These are phyloP conservation scores for Pseudozyma sp. DNA, from an alignment of 1,284 basidiomycete species.

Conservation along the genomic window DNA sequence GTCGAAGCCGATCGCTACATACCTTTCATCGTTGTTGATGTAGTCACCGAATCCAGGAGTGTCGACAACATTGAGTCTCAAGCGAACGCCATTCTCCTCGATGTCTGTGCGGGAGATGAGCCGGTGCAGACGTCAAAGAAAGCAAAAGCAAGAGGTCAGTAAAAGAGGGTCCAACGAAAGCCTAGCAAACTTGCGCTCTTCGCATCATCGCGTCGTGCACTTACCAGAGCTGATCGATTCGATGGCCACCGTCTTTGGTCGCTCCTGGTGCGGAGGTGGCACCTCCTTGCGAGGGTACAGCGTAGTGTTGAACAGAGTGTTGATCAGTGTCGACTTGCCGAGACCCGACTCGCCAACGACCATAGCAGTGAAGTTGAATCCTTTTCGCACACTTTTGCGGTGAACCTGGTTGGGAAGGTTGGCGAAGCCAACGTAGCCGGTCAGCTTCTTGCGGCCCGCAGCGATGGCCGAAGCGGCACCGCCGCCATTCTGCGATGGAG, in stretches of 20 bases:
- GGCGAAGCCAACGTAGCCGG: slow-evolving; percentile 67
- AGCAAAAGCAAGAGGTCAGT: neutral
- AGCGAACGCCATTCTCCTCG: slow-evolving; percentile 68
- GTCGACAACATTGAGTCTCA: slow-evolving; percentile 67
- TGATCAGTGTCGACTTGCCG: slow-evolving; percentile 68
- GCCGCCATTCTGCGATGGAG: slow-evolving; percentile 13
- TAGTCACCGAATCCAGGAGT: slow-evolving; percentile 68
- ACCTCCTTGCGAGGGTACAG: slow-evolving; percentile 67
- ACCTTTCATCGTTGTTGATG: slow-evolving; percentile 67
- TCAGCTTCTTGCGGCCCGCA: slow-evolving; percentile 59
- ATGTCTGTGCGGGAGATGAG: slow-evolving; percentile 50
- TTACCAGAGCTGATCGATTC: slow-evolving; percentile 67
- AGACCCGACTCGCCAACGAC: slow-evolving; percentile 68
- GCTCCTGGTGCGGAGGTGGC: slow-evolving; percentile 59
- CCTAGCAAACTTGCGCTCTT: neutral
- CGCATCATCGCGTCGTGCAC: slow-evolving; percentile 8
- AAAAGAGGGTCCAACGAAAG: neutral
- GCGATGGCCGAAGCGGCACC: slow-evolving; percentile 14
- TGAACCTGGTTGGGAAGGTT: slow-evolving; percentile 68
- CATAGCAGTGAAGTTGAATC: slow-evolving; percentile 67
- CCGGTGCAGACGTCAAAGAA: neutral
- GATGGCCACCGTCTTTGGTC: slow-evolving; percentile 66
- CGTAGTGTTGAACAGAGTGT: slow-evolving; percentile 68
- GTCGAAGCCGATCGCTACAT: slow-evolving; percentile 2
- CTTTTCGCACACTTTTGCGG: slow-evolving; percentile 64